Base-by-base conservation (phyloP, 148 eudicot genomes). In the Suaeda aralocaspica region DNA sequence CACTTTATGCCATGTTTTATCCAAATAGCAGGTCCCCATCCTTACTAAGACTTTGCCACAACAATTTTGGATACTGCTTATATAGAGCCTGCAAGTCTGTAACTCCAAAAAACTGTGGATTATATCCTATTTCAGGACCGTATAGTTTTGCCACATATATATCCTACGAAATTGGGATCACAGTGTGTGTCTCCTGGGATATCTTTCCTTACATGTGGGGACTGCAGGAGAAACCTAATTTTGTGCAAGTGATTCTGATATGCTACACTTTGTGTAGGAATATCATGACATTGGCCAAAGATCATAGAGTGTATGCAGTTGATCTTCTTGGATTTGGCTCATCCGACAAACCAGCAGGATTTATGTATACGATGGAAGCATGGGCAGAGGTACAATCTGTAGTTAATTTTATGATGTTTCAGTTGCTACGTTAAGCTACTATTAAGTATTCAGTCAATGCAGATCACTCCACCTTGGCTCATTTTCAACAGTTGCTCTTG, bases 301-400 rank as follows among this genome's bases (percentile, higher is more conserved):
- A 70, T 77, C 76, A 81, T 39, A 83, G 67, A 15, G 98, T 93
- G 26, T 93, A 93, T 72, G 92, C 89, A 28, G 77, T 93, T 70
- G 98, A 93, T 81, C 95, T 93, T 68, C 83, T 92, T 64, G 96
- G 98, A 14, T 92, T 92, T 84, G 98, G 98, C 50, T 81, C 79
- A 64, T 92, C 98, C 6, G 98, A 92, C 66, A 90, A 92, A 83
- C 98, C 98, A 52, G 48, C 36, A 55, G 94, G 90, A 52, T 92
- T 86, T 76, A 60, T 70, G 66, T 92, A 92, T 76, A 83, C 92
- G 30, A 90, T 90, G 96, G 98, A 92, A 80, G 53, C 67, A 36
- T 92, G 98, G 98, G 87, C 93, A 45, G 87, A 84, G 96, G 92
- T 88, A 77, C 30, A 60, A 28, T 55, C 41, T 51, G 15, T 36